phyloP scores from a whole-genome alignment of 768 basidiomycete species.

The Termitomyces sp. region DNA sequence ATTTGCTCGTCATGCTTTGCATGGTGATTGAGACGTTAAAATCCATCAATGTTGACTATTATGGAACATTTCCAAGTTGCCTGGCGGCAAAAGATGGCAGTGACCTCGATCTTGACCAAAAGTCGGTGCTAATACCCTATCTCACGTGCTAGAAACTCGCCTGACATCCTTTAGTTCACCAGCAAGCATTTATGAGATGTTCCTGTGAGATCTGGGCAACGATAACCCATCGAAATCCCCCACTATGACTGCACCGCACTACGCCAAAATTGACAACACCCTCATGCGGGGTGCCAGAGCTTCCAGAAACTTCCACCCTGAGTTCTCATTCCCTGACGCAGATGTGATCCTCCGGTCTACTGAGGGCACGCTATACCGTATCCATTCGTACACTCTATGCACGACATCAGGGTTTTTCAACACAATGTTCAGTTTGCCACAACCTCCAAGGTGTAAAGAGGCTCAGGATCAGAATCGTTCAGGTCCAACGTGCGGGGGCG shows the following conservation, averaged over 20 bases:
- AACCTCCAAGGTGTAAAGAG: constrained; percentile 20
- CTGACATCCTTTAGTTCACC: constrained; percentile 15
- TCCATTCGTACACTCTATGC: constrained; percentile 52
- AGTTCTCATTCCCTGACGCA: constrained; percentile 28
- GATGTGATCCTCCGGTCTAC: constrained; percentile 34
- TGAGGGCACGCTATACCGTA: constrained; percentile 47
- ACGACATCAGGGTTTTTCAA: constrained; percentile 58
- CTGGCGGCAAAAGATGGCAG: constrained; percentile 11
- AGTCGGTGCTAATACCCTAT: constrained; percentile 9
- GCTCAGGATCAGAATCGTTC: constrained; percentile 1
- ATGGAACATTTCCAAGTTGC: constrained; percentile 11
- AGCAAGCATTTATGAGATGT: constrained; percentile 16
- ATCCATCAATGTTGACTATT: constrained; percentile 1
- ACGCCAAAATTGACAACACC: constrained; percentile 9
- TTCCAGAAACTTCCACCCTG: constrained; percentile 23
- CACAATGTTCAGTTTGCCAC: constrained; percentile 58
- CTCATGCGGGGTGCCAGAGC: background rate
- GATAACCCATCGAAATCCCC: constrained; percentile 7
- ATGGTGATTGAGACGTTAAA: background rate
- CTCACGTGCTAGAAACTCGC: constrained; percentile 20
- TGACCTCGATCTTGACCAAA: constrained; percentile 9
- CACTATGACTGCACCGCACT: constrained; percentile 16
- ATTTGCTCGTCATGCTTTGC: background rate
- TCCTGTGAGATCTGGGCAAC: constrained; percentile 4
- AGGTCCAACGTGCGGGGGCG: background rate